Conservation (phyloP, 371 early-diverging fungal genomes). For the Globomyces sp. region DNA sequence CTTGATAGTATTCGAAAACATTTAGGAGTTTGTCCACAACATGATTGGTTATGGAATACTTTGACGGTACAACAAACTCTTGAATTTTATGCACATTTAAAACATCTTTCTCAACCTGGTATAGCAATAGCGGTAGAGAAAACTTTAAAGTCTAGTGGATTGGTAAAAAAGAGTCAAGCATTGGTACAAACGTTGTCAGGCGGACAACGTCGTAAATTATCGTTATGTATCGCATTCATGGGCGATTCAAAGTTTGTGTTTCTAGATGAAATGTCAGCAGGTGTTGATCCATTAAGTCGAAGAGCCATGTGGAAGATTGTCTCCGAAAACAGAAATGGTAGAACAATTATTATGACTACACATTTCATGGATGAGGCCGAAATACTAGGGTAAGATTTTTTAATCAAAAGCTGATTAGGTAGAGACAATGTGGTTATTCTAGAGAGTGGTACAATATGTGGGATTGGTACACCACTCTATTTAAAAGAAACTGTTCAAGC, state of each 20-base stretch:
- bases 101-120: neutral
- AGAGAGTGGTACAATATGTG: too few relatives aligned
- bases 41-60: conserved; percentile 3
- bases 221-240: neutral
- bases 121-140: neutral
- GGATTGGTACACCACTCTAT: too few relatives aligned
- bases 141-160: neutral
- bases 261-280: conserved; percentile 11
- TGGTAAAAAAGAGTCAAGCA: neutral
- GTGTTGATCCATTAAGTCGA: conserved; percentile 43
- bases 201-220: neutral
- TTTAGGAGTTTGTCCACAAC: conserved; percentile 12
- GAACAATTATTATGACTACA: conserved; percentile 34
- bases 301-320: conserved; percentile 61
- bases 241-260: conserved; percentile 1
- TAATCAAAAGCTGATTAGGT: too few relatives aligned
- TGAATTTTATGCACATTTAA: conserved; percentile 4
- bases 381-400: neutral
- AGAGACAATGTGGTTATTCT: too few relatives aligned
- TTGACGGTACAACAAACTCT: conserved; percentile 2
- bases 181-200: conserved; percentile 14
- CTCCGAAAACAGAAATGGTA: conserved; percentile 1
- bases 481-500: too few relatives aligned
- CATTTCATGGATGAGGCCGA: conserved; percentile 44
- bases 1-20: neutral